Evolutionary conservation across 352 stramenopile species (phyloP).

Genomic region (Albugo laibachii): DNA sequence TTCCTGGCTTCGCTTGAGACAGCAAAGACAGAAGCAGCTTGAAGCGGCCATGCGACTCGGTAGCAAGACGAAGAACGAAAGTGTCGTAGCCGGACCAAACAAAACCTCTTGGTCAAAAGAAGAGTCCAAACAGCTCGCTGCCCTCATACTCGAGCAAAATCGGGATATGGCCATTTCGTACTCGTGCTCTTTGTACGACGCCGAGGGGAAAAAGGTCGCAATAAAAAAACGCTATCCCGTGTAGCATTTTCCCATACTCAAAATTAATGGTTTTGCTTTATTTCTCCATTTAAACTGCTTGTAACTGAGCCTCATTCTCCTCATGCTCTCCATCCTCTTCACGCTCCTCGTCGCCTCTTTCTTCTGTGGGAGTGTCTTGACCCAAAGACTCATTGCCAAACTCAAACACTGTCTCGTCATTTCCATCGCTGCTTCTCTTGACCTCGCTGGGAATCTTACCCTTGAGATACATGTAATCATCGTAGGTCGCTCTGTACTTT

Average conservation of each 20-base stretch:
- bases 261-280: too few relatives aligned
- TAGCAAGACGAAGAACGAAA: too few relatives aligned
- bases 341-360: background rate
- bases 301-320: background rate
- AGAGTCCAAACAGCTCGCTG: too few relatives aligned
- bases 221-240: too few relatives aligned
- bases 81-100: too few relatives aligned
- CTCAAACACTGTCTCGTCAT: slow-evolving; percentile 58
- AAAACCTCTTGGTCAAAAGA: too few relatives aligned
- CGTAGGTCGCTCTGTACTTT: slow-evolving; percentile 57
- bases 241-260: too few relatives aligned
- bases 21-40: background rate
- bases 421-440: slow-evolving; percentile 25
- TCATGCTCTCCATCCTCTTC: background rate
- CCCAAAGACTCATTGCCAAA: slow-evolving; percentile 10
- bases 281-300: too few relatives aligned
- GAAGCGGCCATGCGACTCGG: background rate
- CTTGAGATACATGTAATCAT: slow-evolving; percentile 71
- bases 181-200: too few relatives aligned
- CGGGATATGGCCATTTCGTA: too few relatives aligned
- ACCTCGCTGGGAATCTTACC: slow-evolving; percentile 42
- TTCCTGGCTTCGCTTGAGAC: slow-evolving; percentile 18
- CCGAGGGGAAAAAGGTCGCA: too few relatives aligned
- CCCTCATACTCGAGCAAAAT: too few relatives aligned
- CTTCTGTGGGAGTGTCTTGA: background rate